These are phyloP conservation scores for Mercurialis annua DNA, from an alignment of 345 rosid genomes.

Conservation along the genomic window DNA sequence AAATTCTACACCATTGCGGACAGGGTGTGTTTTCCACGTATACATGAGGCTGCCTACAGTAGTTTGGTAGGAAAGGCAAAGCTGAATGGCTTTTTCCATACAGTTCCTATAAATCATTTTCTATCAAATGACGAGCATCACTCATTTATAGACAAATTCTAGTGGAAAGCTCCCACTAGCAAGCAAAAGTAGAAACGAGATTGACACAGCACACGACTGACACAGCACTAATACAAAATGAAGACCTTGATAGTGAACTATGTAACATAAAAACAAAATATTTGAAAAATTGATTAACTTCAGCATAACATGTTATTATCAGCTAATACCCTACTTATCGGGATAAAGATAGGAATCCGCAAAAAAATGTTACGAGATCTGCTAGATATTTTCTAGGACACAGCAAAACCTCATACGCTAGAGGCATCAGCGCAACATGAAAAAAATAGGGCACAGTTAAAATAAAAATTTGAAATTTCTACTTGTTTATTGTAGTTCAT, in stretches of 20 bases:
- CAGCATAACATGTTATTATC: background rate
- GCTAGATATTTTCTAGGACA: background rate
- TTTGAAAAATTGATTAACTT: background rate
- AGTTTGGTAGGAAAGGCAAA: slow-evolving; percentile 6
- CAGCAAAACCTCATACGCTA: background rate
- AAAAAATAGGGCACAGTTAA: background rate
- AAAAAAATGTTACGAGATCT: background rate
- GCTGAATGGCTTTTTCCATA: background rate
- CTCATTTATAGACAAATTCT: background rate
- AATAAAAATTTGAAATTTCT: background rate
- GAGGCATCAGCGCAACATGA: background rate
- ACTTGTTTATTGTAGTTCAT: background rate
- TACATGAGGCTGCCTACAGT: background rate
- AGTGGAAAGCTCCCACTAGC: background rate
- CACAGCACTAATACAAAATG: background rate
- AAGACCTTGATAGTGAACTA: background rate
- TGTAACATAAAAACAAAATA: background rate
- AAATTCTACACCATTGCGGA: background rate
- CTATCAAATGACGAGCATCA: background rate
- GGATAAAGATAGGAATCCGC: no score
- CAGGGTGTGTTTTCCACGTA: slow-evolving; percentile 4
- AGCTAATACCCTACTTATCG: background rate
- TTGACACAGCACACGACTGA: no score
- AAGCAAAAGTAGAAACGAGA: slow-evolving; percentile 2
- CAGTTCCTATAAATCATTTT: background rate